These are phyloP conservation scores for Prunella vulgaris DNA, from an alignment of 257 asterid species.

Conservation along the genomic window DNA sequence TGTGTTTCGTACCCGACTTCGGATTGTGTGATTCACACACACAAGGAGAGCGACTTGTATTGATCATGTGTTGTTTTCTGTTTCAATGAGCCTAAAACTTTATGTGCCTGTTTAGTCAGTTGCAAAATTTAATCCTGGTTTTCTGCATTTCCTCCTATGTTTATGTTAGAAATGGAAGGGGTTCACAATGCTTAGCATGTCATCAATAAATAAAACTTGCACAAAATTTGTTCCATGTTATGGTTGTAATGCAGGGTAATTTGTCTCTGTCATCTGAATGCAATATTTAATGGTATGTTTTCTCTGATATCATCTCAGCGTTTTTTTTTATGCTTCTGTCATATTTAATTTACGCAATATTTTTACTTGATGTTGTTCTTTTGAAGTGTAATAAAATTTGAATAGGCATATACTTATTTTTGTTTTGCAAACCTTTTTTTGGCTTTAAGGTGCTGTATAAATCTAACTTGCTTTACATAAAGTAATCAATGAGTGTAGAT, in stretches of 20 bases:
- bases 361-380: too few species aligned
- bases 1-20: conserved; percentile 77
- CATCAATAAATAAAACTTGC: neutral
- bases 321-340: neutral
- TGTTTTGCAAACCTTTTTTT: too few species aligned
- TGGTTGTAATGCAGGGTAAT: neutral
- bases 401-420: too few species aligned
- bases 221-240: neutral
- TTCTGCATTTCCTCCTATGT: neutral
- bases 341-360: too few species aligned
- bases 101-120: conserved; percentile 13
- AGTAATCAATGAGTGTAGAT: too few species aligned
- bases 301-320: too few species aligned
- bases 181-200: neutral
- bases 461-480: too few species aligned
- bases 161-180: neutral
- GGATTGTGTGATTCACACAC: conserved; percentile 78
- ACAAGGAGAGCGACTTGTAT: conserved; percentile 73
- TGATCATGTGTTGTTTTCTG: conserved; percentile 20
- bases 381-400: too few species aligned
- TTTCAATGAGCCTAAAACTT: neutral
- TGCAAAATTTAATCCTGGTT: neutral
- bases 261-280: too few species aligned
- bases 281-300: too few species aligned
- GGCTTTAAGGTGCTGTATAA: too few species aligned